These are phyloP conservation scores for Diplodia intermedia DNA, from an alignment of 2,329 filamentous ascomycete genomes.

Conservation along the genomic window DNA sequence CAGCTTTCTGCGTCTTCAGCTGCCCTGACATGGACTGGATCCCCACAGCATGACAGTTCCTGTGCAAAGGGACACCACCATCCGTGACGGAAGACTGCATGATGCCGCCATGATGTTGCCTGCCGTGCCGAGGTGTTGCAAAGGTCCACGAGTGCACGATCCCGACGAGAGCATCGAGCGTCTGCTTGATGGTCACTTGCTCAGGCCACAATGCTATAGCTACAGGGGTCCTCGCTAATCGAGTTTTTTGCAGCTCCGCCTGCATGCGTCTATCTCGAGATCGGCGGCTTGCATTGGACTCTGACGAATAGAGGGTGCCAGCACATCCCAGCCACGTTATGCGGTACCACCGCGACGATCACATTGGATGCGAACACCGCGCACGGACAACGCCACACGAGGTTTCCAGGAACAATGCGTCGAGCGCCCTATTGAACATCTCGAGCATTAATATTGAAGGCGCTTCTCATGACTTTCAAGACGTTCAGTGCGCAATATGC, in stretches of 20 bases:
- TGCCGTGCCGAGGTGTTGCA: constrained; percentile 19
- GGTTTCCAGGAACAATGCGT: constrained; percentile 11
- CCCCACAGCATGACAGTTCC: not conserved
- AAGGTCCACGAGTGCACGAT: constrained; percentile 16
- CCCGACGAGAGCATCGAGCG: not conserved
- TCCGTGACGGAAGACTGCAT: constrained; percentile 9
- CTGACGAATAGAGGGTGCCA: constrained; percentile 11
- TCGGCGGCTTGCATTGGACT: not conserved
- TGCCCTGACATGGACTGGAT: not conserved
- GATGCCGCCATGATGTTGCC: constrained; percentile 2
- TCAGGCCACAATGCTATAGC: constrained; percentile 15
- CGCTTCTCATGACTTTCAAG: not conserved
- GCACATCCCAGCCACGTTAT: constrained; percentile 25
- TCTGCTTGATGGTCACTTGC: constrained; percentile 13
- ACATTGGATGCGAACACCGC: constrained; percentile 23
- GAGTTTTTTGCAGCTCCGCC: not conserved
- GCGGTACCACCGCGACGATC: constrained; percentile 20
- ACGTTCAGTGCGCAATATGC: not conserved
- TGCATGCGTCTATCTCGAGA: constrained; percentile 12
- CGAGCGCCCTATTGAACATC: not conserved
- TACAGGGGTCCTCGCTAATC: not conserved
- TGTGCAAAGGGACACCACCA: not conserved
- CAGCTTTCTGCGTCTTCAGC: not conserved
- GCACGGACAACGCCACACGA: constrained; percentile 15
- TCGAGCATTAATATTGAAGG: constrained; percentile 20